Base-by-base conservation (phyloP, 1,139 yeast species). In the Kodamaea ohmeri region DNA sequence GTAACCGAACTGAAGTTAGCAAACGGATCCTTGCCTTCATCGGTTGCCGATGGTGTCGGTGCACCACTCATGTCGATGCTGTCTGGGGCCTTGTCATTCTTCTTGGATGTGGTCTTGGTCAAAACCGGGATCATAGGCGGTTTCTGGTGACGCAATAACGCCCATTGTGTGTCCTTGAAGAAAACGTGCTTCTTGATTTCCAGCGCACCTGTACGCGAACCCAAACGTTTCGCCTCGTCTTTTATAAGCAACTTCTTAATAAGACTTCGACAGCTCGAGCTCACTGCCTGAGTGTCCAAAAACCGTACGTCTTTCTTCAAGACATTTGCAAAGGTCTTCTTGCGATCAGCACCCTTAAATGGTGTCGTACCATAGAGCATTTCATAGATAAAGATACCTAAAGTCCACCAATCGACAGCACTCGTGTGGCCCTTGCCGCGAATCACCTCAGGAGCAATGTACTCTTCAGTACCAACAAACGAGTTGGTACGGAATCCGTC, bases 381-480 rank as follows among this genome's bases (percentile, higher is more conserved):
- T 56, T 92, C 98, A 58, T 80, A 92, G 18, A 89, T 70, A 51
- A 92, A 73, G 25, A 92, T 89, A 2, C 98, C 98, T 45, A 92
- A 67, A 0, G 98, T 92, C 98, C 98, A 92, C 98, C 98, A 92
- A 61, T 92, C 98, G 13, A 92, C 98, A 0, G 97, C 96, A 17
- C 92, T 84, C 1, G 97, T 92, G 55, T 92, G 98, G 1, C 98
- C 98, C 49, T 90, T 87, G 2, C 98, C 97, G 53, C 95, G 71
- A 42, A 92, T 92, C 7, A 92, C 98, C 57, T 92, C 98, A 0
- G 98, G 98, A 0, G 98, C 98, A 52, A 92, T 89, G 57, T 92
- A 92, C 58, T 92, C 98, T 55, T 92, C 98, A 0, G 98, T 92
- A 2, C 98, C 98, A 20, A 92, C 98, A 70, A 92, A 92, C 1